Percentiles rank a stretch among this genome's conserved stretches.
Conservation (phyloP, 2,329 filamentous ascomycete genomes). For the Bipolaris gigantea region DNA sequence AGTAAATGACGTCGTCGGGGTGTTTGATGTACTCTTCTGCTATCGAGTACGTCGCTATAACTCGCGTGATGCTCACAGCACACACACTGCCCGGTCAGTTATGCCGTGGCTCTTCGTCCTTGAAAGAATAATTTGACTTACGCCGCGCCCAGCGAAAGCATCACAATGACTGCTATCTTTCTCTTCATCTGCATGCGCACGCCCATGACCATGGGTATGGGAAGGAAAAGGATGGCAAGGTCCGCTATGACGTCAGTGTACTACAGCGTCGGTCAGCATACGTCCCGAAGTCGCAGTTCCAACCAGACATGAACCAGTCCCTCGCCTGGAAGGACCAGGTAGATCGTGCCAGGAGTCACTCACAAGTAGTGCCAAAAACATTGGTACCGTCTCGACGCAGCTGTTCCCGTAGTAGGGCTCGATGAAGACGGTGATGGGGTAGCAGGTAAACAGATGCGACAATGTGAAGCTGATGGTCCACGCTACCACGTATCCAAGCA, state of each 20-base stretch:
- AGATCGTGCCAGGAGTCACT: not conserved
- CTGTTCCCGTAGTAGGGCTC: slow-evolving; percentile 31
- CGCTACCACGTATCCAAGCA: slow-evolving; percentile 23
- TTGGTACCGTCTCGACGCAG: slow-evolving; percentile 27
- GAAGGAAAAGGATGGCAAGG: slow-evolving; percentile 26
- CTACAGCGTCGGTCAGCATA: slow-evolving; percentile 6
- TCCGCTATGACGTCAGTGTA: slow-evolving; percentile 28
- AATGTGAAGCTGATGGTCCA: slow-evolving; percentile 32
- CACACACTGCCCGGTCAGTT: slow-evolving; percentile 21
- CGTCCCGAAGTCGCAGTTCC: not conserved
- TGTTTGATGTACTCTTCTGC: slow-evolving; percentile 24
- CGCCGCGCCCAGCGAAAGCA: slow-evolving; percentile 27
- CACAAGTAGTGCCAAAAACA: slow-evolving; percentile 27
- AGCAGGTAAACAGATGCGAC: slow-evolving; percentile 33
- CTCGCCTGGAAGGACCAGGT: not conserved
- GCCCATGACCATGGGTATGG: slow-evolving; percentile 30
- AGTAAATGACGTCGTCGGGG: slow-evolving; percentile 27
- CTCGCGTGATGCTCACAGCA: slow-evolving; percentile 26
- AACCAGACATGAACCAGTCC: not conserved
- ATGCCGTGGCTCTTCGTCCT: not conserved
- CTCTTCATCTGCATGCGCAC: slow-evolving; percentile 22
- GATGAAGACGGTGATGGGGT: slow-evolving; percentile 32
- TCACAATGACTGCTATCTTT: slow-evolving; percentile 26
- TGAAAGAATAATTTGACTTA: slow-evolving; percentile 4
- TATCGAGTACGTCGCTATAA: slow-evolving; percentile 24